phyloP scores from a whole-genome alignment of 2,329 filamentous ascomycete genomes.

The Alternaria alternata region DNA sequence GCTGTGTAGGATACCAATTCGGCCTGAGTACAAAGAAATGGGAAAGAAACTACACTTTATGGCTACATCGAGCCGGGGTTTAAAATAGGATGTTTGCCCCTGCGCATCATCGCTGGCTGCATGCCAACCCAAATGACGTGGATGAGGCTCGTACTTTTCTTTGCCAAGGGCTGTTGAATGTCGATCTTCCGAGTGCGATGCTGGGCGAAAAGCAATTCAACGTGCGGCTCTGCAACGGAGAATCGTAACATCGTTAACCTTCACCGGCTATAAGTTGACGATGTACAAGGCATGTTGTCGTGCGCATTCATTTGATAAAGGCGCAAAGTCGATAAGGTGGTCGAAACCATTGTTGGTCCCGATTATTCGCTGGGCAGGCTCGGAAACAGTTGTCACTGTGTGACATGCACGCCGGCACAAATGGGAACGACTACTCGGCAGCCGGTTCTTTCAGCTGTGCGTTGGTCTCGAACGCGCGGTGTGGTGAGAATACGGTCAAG shows the following conservation, averaged over 20 bases:
- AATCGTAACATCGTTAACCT: background rate
- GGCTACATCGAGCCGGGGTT: background rate
- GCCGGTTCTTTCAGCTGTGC: background rate
- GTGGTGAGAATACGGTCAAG: conserved; percentile 2
- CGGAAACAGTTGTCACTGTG: background rate
- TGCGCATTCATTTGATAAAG: background rate
- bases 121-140: conserved; percentile 25
- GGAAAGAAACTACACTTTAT: background rate
- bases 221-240: background rate
- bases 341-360: background rate
- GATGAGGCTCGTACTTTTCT: conserved; percentile 22
- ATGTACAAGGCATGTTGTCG: background rate
- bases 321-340: too few species aligned
- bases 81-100: conserved; percentile 12
- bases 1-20: background rate
- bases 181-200: conserved; percentile 15
- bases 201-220: background rate
- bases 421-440: background rate
- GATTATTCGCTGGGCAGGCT: background rate
- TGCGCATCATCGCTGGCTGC: conserved; percentile 21
- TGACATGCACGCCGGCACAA: background rate
- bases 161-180: conserved; percentile 17
- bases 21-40: background rate
- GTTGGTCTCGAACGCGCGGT: conserved; percentile 3
- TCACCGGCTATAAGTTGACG: background rate